Evolutionary conservation across 805 yeast genomes (phyloP), one percentile per base, ranked within the genome.

Genomic region (Lipomyces chichibuensis): DNA sequence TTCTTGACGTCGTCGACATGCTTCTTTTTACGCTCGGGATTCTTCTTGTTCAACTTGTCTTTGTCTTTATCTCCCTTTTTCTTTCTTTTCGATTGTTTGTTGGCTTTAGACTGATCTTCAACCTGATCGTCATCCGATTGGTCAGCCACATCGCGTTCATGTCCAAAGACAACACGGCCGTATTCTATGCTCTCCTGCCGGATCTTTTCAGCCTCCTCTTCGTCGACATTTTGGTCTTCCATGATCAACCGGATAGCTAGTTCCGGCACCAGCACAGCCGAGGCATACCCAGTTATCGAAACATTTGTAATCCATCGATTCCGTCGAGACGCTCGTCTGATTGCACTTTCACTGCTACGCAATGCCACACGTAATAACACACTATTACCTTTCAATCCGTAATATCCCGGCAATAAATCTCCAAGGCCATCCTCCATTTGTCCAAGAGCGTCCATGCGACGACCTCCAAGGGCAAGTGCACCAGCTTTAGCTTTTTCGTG

Each of bases 211-310:
- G 73, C 73, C 29, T 4, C 51, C 1, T 56, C 56, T 20, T 32
- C 54, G n/a, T 57, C 62, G 58, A 68, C 60, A 11, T 29, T 37
- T 25, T 57, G 64, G 25, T 70, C 72, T 23, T 60, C 66, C 69
- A 69, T 70, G 23, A 70, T 70, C 13, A 70, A 61, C 59, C 60
- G 51, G 20, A 67, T 56, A 1, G 72, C 71, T 20, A 69, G 32
- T 46, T 70, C 72, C 23, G 73, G 73, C 7, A 70, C 72, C 5
- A 70, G 58, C 13, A 70, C 70, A 13, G 59, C 20, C 14, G 65
- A 43, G 8, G 60, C 68, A 49, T 70, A 70, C 14, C 70, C 71
- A 3, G 67, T 70, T 13, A 57, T 64, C 14, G 73, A 69, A 35
- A 70, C n/a, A n/a, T 66, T 66, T 6, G 65, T 49, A 17, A 70